phyloP scores from a whole-genome alignment of 768 basidiomycete genomes.

The Suillus cothurnatus region DNA sequence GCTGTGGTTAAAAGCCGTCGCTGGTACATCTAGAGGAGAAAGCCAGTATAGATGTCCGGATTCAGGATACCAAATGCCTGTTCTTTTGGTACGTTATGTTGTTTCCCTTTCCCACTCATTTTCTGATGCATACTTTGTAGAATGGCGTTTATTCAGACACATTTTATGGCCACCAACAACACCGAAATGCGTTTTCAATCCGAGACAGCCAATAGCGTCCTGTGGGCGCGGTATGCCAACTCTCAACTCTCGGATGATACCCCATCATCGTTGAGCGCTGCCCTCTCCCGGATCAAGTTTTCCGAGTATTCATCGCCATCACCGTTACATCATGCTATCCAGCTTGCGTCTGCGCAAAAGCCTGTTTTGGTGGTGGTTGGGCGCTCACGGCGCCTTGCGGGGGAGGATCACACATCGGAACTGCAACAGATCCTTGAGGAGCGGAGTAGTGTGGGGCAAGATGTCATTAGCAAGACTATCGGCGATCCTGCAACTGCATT shows the following conservation, averaged over 20 bases:
- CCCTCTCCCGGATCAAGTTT: constrained; percentile 70
- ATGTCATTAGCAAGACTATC: constrained; percentile 68
- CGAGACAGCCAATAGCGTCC: constrained; percentile 78
- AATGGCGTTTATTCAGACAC: constrained; percentile 63
- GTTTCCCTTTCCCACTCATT: constrained; percentile 2
- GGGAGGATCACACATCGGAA: constrained; percentile 61
- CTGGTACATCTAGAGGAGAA: constrained; percentile 62
- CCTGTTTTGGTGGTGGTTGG: constrained; percentile 72
- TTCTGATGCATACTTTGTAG: constrained; percentile 30
- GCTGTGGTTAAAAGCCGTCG: constrained; percentile 56
- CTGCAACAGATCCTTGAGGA: constrained; percentile 49
- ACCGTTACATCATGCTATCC: constrained; percentile 59
- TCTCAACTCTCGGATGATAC: constrained; percentile 15
- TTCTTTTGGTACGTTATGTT: constrained; percentile 16
- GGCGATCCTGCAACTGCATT: constrained; percentile 84
- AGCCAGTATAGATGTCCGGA: constrained; percentile 39
- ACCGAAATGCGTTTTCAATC: constrained; percentile 72
- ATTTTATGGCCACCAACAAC: constrained; percentile 65
- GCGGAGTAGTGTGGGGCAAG: constrained; percentile 9
- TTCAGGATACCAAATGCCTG: constrained; percentile 5
- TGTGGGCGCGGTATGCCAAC: constrained; percentile 67
- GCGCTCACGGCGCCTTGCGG: constrained; percentile 70
- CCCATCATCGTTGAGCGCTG: constrained; percentile 17
- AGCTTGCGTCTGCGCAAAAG: constrained; percentile 39
- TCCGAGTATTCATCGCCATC: constrained; percentile 44